phyloP scores from a whole-genome alignment of 1,284 basidiomycete species.

The Chalciporus sp. region DNA sequence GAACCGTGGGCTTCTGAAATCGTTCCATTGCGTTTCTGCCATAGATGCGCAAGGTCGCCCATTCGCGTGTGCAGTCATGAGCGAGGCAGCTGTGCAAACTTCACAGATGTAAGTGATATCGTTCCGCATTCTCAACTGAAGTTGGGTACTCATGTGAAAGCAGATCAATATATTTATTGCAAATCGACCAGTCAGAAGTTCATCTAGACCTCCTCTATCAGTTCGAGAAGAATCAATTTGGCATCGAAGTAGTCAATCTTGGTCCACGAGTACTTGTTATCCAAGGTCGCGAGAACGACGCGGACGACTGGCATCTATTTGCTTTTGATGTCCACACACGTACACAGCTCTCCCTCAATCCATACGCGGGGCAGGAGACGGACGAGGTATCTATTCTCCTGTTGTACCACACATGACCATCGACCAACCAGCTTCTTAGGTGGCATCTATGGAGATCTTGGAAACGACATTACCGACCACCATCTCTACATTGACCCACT shows the following conservation, averaged over 20 bases:
- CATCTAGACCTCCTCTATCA: constrained; percentile 18
- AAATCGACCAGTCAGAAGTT: constrained; percentile 5
- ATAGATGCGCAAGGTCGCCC: constrained; percentile 18
- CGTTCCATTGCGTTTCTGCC: constrained; percentile 16
- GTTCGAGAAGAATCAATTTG: constrained; percentile 4
- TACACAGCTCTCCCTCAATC: constrained; percentile 4
- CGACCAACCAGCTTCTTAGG: neutral
- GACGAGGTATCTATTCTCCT: neutral
- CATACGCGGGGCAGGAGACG: neutral
- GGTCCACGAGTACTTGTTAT: constrained; percentile 21
- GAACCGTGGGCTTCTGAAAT: constrained; percentile 2
- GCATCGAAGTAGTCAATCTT: constrained; percentile 8
- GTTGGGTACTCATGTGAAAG: neutral
- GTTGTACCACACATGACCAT: neutral
- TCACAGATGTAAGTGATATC: constrained; percentile 6
- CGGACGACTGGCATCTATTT: constrained; percentile 3
- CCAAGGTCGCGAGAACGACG: neutral
- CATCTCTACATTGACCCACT: constrained; percentile 26
- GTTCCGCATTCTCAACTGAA: neutral
- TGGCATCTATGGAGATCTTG: neutral
- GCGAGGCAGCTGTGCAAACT: constrained; percentile 1
- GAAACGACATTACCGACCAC: neutral
- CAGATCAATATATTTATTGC: constrained; percentile 19
- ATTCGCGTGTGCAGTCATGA: constrained; percentile 20
- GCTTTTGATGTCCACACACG: constrained; percentile 19